Evolutionary conservation across 2,329 filamentous ascomycete genomes (phyloP).

Genomic region (Bipolaris sorokiniana): DNA sequence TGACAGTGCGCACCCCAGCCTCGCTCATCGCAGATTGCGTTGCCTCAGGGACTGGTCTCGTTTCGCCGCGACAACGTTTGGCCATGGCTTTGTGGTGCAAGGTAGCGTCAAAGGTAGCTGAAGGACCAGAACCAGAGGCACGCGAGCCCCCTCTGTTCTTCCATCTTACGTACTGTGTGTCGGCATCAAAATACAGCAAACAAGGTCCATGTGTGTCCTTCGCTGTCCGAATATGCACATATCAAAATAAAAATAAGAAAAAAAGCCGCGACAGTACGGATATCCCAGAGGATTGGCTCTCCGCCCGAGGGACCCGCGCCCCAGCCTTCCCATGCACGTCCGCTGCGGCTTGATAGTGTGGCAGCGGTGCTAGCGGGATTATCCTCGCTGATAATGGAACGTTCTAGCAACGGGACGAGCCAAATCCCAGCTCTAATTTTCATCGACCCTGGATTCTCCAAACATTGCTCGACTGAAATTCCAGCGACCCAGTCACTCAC

Average conservation of each 20-base stretch:
- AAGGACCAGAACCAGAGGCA: too few relatives aligned
- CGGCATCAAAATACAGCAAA: too few relatives aligned
- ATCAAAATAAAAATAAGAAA: not conserved
- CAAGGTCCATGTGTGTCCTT: too few relatives aligned
- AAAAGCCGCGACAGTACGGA: not conserved
- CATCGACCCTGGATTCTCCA: slow-evolving; percentile 35
- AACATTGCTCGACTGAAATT: slow-evolving; percentile 38
- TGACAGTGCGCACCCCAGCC: slow-evolving; percentile 38
- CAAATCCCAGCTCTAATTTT: slow-evolving; percentile 33
- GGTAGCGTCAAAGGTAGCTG: not conserved
- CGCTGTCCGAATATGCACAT: too few relatives aligned
- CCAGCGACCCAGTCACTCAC: slow-evolving; percentile 35
- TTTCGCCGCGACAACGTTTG: not conserved
- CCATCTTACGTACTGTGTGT: too few relatives aligned
- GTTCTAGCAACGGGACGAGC: slow-evolving; percentile 40
- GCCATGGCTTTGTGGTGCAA: not conserved
- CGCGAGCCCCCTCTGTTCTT: too few relatives aligned
- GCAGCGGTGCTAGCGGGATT: slow-evolving; percentile 24
- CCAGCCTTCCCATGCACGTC: slow-evolving; percentile 34
- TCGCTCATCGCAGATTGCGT: slow-evolving; percentile 29
- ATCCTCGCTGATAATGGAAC: slow-evolving; percentile 35
- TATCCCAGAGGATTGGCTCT: not conserved
- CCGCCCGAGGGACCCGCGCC: slow-evolving; percentile 13
- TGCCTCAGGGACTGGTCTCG: slow-evolving; percentile 2
- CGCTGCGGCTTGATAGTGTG: slow-evolving; percentile 27